Base-by-base conservation (phyloP, 78 protist genomes). In the Neovahlkampfia damariscottae region DNA sequence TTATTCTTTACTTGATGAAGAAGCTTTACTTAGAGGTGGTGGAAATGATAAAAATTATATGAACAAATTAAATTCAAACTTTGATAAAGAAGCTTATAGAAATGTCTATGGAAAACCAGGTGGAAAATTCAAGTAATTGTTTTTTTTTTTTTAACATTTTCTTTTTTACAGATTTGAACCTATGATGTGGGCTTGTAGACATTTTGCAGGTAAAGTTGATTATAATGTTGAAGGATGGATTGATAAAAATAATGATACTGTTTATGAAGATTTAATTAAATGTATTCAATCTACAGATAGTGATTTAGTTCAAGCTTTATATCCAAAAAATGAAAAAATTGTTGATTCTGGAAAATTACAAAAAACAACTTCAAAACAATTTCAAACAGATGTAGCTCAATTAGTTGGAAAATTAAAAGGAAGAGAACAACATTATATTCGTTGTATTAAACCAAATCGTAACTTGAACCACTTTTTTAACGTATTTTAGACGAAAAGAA, bases 1-100 rank as follows among this genome's bases (percentile, higher is more conserved):
- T 40, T n/a, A 84, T 6, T 32, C 86, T 29, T 74, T 88, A 27
- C 82, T 91, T 38, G 86, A 89, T 72, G 95, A 91, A 70, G 76
- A 85, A 62, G 85, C 92, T 76, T 66, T 89, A 35, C 67, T 90
- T 36, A 80, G 84, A 71, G 90, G 92, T 19, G 50, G 84, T 27
- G 71, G 82, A 27, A 86, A 90, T 3, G 93, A 89, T 72, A 70
- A 41, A 38, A 83, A 85, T 3, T 86, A 62, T 32, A 36, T 90
- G 2, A 50, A n/a, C 28, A 74, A 82, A 36, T 75, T 86, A 38
- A 37, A 69, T 70, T 29, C 31, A 72, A 38, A 9, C 30, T 35
- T 39, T 27, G 38, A 19, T 19, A 19, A 50, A n/a, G 62, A 19
- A 50, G 19, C 19, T n/a, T 50, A 19, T 19, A 50, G 19, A 19